Evolutionary conservation across 805 yeast species (phyloP), one percentile per base, ranked within the genome.

Genomic region (Hanseniaspora singularis): DNA sequence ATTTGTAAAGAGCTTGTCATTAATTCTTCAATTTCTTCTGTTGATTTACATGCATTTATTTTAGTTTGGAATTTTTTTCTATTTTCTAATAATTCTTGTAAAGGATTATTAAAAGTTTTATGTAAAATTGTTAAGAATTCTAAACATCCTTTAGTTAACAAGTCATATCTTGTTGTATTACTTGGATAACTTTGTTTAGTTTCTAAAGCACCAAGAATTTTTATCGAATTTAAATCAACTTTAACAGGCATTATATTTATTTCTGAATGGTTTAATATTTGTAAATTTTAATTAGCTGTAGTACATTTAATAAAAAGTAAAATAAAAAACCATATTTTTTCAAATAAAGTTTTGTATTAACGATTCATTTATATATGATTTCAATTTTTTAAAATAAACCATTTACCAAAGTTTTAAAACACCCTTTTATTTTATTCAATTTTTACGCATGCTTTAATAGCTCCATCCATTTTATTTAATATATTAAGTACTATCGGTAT

Each of bases 71-170:
- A 74, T 15, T 59, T 57, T 55, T 75, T 72, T 66, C 92, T 73
- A 64, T 77, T 76, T 40, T 68, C 71, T 53, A 82, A 67, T 51
- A 81, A 66, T 51, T 70, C 65, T 54, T 71, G 67, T 64, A 92
- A 74, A 41, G 70, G 74, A 31, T 58, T 65, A 60, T 81, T 77
- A 70, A 82, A 82, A 44, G 80, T 69, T 60, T 86, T 75, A 63
- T 82, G 92, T 51, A 82, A 68, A 28, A 82, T 67, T 22, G 82
- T 85, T 50, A 82, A 73, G 53, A 82, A 77, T 44, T 76, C 79
- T 49, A 82, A 65, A 4, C 88, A 68, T 5, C 61, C 64, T 42
- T 59, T 63, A 27, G 71, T 65, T 36, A 69, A 50, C 36, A 69
- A 62, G 49, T 62, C 64, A 11, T 62, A 58, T 11, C 60, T 62